Percentiles rank a stretch among this genome's conserved stretches.
phyloP scores from a whole-genome alignment of 129 eudicot species.

The Scalesia atractyloides region DNA sequence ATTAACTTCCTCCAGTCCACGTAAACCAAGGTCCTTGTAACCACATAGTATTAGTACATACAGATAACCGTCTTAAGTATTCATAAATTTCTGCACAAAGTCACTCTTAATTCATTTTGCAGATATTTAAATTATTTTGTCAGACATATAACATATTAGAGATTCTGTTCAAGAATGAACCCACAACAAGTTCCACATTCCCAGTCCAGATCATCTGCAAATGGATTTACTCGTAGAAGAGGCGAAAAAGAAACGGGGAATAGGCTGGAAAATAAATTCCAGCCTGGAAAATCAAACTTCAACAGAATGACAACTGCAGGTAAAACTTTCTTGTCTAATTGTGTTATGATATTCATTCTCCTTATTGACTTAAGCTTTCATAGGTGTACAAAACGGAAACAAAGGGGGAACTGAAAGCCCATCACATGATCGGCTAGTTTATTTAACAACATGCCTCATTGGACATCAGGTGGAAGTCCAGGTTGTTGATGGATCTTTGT shows the following conservation, averaged over 20 bases:
- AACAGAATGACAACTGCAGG: constrained; percentile 49
- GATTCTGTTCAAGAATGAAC: constrained; percentile 54
- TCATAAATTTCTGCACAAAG: background rate
- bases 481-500: constrained; percentile 80
- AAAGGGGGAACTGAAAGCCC: constrained; percentile 63
- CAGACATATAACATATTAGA: constrained; percentile 14
- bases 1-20: too few relatives aligned
- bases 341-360: background rate
- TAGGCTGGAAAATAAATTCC: constrained; percentile 55
- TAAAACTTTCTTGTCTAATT: constrained; percentile 22
- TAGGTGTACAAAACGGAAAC: constrained; percentile 49
- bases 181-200: constrained; percentile 73
- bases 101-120: background rate
- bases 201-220: constrained; percentile 70
- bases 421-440: constrained; percentile 76
- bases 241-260: constrained; percentile 60
- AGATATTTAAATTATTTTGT: constrained; percentile 4
- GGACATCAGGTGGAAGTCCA: constrained; percentile 97
- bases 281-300: constrained; percentile 58
- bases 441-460: constrained; percentile 71
- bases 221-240: constrained; percentile 70
- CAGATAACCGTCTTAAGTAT: background rate
- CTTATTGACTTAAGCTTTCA: constrained; percentile 24
- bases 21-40: background rate
- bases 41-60: constrained; percentile 4